Conservation (phyloP, 208 protist species). For the Leishmania lainsoni region DNA sequence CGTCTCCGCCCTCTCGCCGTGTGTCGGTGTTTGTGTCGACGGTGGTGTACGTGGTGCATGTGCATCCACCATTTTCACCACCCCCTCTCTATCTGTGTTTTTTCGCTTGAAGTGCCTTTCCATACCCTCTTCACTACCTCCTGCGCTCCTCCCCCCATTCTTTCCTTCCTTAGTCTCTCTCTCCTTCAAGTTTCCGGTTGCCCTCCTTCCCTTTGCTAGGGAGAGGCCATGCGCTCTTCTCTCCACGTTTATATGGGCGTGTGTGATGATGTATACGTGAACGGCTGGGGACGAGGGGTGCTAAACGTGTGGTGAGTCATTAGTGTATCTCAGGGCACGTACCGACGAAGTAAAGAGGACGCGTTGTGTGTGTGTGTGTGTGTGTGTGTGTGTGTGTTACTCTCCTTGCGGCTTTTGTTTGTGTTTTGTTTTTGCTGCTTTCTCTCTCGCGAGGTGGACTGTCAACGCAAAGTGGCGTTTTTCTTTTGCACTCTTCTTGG, state of each 20-base stretch:
- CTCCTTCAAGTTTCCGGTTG: not conserved
- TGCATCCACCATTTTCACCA: not conserved
- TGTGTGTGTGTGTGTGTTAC: too few species aligned
- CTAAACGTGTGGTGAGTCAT: not conserved
- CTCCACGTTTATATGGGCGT: not conserved
- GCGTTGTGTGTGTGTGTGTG: not conserved
- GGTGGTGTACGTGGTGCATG: not conserved
- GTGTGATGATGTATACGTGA: not conserved
- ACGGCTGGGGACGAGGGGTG: not conserved
- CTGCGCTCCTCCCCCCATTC: not conserved
- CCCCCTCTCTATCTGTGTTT: constrained; percentile 3
- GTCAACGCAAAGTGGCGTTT: not conserved
- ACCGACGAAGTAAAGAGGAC: not conserved
- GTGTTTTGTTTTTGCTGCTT: constrained; percentile 9
- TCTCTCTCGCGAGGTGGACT: not conserved
- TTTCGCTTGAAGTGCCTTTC: constrained; percentile 15
- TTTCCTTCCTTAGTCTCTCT: not conserved
- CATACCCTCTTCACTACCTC: not conserved
- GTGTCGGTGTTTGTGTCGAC: not conserved
- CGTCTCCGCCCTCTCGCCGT: not conserved
- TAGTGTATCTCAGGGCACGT: not conserved
- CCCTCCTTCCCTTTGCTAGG: constrained; percentile 4
- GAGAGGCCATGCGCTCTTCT: not conserved
- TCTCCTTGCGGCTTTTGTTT: not conserved
- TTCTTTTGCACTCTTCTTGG: constrained; percentile 4